Evolutionary conservation across 2,329 filamentous ascomycete genomes (phyloP).

Genomic region (Tympanopsis confertula): DNA sequence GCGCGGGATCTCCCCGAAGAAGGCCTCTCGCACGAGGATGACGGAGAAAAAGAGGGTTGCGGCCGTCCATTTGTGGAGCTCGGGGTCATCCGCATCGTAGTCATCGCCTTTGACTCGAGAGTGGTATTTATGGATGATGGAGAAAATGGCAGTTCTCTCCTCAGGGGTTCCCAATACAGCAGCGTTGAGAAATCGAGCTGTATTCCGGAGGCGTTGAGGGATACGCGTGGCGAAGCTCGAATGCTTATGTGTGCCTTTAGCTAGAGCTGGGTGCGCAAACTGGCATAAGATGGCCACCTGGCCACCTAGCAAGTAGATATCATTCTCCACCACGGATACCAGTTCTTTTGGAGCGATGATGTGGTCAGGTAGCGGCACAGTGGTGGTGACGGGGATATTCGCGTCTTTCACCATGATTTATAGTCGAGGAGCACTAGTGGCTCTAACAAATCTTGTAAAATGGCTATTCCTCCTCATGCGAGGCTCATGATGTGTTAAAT

Average conservation of each 20-base stretch:
- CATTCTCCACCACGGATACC: slow-evolving; percentile 3
- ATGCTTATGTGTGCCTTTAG: slow-evolving; percentile 12
- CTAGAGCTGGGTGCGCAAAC: slow-evolving; percentile 12
- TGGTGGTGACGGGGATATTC: too few species aligned
- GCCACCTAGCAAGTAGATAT: slow-evolving; percentile 7
- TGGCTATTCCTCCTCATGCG: too few species aligned
- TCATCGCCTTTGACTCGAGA: slow-evolving; percentile 10
- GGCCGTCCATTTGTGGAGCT: slow-evolving; percentile 15
- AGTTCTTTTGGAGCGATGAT: slow-evolving; percentile 5
- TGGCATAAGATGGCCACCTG: slow-evolving; percentile 13
- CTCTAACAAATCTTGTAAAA: too few species aligned
- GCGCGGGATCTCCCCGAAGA: slow-evolving; percentile 7
- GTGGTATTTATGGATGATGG: slow-evolving; percentile 12
- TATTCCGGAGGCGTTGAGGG: slow-evolving; percentile 12
- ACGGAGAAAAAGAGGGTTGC: slow-evolving; percentile 14
- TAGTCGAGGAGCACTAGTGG: too few species aligned
- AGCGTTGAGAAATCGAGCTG: slow-evolving; percentile 11
- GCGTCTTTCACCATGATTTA: too few species aligned
- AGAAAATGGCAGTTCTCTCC: slow-evolving; percentile 13
- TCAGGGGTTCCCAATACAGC: slow-evolving; percentile 10
- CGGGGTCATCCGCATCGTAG: slow-evolving; percentile 14
- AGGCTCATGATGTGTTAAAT: too few species aligned
- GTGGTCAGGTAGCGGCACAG: too few species aligned
- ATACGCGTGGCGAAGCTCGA: slow-evolving; percentile 12
- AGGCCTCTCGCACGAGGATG: slow-evolving; percentile 12